Conservation (phyloP, 371 early-diverging fungal genomes). For the Vairimorpha apis region DNA sequence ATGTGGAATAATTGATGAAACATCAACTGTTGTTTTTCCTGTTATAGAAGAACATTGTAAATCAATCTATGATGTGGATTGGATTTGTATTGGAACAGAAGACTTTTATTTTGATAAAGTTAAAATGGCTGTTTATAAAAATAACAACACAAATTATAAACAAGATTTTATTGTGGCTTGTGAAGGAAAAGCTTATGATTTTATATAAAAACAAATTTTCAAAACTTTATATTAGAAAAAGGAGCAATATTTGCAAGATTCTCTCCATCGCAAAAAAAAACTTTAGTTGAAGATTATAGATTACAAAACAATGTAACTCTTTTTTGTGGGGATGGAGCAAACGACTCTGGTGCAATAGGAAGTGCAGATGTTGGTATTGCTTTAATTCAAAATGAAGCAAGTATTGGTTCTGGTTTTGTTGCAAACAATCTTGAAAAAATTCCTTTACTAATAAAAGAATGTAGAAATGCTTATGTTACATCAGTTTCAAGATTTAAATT, state of each 20-base stretch:
- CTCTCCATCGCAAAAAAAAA: slow-evolving; percentile 89
- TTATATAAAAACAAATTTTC: slow-evolving; percentile 33
- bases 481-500: slow-evolving; percentile 91
- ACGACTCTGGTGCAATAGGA: slow-evolving; percentile 94
- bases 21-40: slow-evolving; percentile 60
- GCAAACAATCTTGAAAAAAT: slow-evolving; percentile 81
- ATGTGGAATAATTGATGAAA: slow-evolving; percentile 69
- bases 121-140: slow-evolving; percentile 49
- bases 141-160: slow-evolving; percentile 45
- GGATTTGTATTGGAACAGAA: slow-evolving; percentile 57
- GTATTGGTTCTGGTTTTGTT: slow-evolving; percentile 90
- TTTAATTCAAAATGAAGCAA: slow-evolving; percentile 86
- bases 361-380: slow-evolving; percentile 95
- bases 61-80: slow-evolving; percentile 46
- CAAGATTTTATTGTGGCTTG: slow-evolving; percentile 57
- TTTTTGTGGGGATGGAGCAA: slow-evolving; percentile 89
- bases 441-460: slow-evolving; percentile 81
- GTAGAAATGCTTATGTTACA: slow-evolving; percentile 88
- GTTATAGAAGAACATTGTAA: slow-evolving; percentile 38
- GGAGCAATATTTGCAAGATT: slow-evolving; percentile 79
- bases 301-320: slow-evolving; percentile 33
- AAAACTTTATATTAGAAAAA: slow-evolving; percentile 44
- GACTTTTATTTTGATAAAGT: slow-evolving; percentile 59
- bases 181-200: slow-evolving; percentile 61
- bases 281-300: slow-evolving; percentile 50